Evolutionary conservation across 1,284 basidiomycete genomes (phyloP), one percentile per base, ranked within the genome.

Genomic region (Ustilago xerochloae): DNA sequence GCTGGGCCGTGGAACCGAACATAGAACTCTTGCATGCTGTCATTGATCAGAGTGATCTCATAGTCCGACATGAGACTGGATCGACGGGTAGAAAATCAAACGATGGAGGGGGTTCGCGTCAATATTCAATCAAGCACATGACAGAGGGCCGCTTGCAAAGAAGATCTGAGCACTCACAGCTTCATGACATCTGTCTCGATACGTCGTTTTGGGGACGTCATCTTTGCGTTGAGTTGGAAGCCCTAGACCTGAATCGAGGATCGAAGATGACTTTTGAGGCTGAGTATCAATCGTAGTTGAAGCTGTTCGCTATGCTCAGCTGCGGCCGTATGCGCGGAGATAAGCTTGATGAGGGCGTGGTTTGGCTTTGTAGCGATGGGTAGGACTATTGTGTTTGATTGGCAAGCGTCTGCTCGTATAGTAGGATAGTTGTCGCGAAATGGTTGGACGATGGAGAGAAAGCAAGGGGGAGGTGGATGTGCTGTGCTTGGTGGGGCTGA

Each of bases 161-260:
- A n/a, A n/a, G n/a, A n/a, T n/a, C n/a, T 13, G 48, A 15, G 32
- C n/a, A 36, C 91, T 84, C 85, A 97, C 95, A 99, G 88, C 88
- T 97, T 98, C 94, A 98, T 97, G 62, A 99, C 94, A 88, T 99
- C 96, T 54, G 94, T 98, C 87, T 99, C 96, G 85, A 97, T 96
- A 66, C 96, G 91, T 75, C 96, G 92, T 86, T 94, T 97, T 62
- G 90, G 90, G 43, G 90, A 90, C 81, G 88, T 90, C 78, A 80
- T 73, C 36, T 22, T 73, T 45, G 46, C 9, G 9, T 5, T 28
- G 24, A 20, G 38, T 16, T 45, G 3, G 26, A 20, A n/a, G 18
- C 9, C 29, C 28, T 12, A n/a, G n/a, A 20, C 38, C 38, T 20
- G 7, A 9, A n/a, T n/a, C n/a, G 7, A 20, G n/a, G 18, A 8